Percentiles rank a stretch among this genome's conserved stretches.
Conservation (phyloP, 345 rosid genomes). For the Hibiscus syriacus region DNA sequence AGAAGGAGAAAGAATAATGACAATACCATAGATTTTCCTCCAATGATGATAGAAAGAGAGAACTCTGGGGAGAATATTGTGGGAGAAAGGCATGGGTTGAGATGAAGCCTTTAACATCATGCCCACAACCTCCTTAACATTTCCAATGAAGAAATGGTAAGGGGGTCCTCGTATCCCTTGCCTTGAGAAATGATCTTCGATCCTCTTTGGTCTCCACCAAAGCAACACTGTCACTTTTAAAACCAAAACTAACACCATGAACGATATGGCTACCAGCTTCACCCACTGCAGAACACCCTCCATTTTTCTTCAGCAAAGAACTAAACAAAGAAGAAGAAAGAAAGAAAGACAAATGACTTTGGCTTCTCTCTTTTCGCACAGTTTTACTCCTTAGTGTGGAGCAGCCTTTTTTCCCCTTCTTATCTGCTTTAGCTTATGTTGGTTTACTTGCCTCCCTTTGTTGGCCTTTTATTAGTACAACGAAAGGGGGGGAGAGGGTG, state of each 20-base stretch:
- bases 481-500: conserved; percentile 6
- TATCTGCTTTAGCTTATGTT: conserved; percentile 28
- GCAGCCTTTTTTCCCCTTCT: conserved; percentile 15
- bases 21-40: conserved; percentile 85
- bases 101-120: conserved; percentile 94
- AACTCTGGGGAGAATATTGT: conserved; percentile 93
- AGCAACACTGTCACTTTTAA: conserved; percentile 47
- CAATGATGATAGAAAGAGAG: conserved; percentile 94
- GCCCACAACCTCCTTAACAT: conserved; percentile 82
- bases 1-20: too few relatives aligned
- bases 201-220: conserved; percentile 94
- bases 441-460: conserved; percentile 31
- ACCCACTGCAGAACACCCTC: conserved; percentile 20
- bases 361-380: conserved; percentile 7
- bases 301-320: conserved; percentile 2
- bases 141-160: conserved; percentile 94
- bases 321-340: neutral
- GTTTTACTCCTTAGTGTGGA: conserved; percentile 13
- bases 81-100: conserved; percentile 93
- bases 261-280: conserved; percentile 32
- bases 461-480: conserved; percentile 34
- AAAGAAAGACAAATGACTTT: conserved; percentile 11
- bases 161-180: conserved; percentile 99
- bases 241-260: conserved; percentile 25
- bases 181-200: conserved; percentile 82